Percentiles rank a stretch among this genome's conserved stretches.
These are phyloP conservation scores for Lactarius evosmus DNA, from an alignment of 768 basidiomycete genomes.

Conservation along the genomic window DNA sequence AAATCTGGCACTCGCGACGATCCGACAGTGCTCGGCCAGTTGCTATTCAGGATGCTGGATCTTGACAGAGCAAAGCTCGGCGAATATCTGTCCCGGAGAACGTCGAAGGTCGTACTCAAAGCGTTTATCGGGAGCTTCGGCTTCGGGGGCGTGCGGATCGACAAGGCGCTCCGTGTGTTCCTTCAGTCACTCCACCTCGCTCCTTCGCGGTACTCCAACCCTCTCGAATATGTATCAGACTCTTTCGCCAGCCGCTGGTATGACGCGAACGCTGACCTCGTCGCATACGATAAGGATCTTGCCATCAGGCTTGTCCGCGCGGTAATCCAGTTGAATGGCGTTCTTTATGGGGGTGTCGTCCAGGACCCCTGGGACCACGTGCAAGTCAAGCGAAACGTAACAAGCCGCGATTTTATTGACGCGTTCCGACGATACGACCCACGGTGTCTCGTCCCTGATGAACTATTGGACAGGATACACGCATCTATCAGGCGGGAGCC, in stretches of 20 bases:
- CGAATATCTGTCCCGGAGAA: constrained; percentile 72
- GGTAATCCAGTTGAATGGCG: constrained; percentile 85
- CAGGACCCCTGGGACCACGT: constrained; percentile 56
- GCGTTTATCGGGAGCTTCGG: constrained; percentile 87
- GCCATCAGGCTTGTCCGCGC: constrained; percentile 74
- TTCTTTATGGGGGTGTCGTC: constrained; percentile 72
- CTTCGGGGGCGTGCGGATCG: constrained; percentile 77
- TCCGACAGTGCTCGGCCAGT: constrained; percentile 67
- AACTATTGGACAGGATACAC: constrained; percentile 75
- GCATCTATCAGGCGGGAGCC: constrained; percentile 68
- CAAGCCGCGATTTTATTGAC: constrained; percentile 74
- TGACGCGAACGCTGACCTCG: constrained; percentile 75
- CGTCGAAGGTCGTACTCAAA: constrained; percentile 72
- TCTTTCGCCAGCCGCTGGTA: constrained; percentile 89
- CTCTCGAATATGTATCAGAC: constrained; percentile 71
- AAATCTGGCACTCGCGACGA: constrained; percentile 62
- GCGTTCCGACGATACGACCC: constrained; percentile 80
- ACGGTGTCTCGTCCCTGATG: constrained; percentile 65
- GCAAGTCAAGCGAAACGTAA: constrained; percentile 56
- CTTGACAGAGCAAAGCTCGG: constrained; percentile 82
- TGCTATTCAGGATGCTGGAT: constrained; percentile 79
- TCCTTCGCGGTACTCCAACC: constrained; percentile 39
- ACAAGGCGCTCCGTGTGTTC: constrained; percentile 87
- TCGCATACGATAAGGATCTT: constrained; percentile 80
- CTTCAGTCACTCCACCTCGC: constrained; percentile 77